Evolutionary conservation across 2,329 filamentous ascomycete genomes (phyloP).

Genomic region (Hypoxylon sp.): DNA sequence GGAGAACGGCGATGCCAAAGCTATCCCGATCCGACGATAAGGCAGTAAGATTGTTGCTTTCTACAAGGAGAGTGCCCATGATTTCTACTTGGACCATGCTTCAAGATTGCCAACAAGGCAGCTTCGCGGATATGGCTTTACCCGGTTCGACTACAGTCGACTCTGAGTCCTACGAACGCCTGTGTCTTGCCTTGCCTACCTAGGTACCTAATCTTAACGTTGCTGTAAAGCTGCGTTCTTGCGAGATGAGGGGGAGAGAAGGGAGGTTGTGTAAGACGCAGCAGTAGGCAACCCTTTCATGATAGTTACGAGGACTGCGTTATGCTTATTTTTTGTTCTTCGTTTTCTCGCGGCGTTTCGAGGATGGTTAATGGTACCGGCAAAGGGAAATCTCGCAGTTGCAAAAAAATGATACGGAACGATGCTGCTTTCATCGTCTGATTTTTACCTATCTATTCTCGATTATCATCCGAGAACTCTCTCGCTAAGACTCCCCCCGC

Average conservation of each 20-base stretch:
- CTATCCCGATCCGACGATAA: slow-evolving; percentile 75
- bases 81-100: not conserved
- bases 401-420: slow-evolving; percentile 26
- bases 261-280: slow-evolving; percentile 17
- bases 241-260: slow-evolving; percentile 2
- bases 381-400: slow-evolving; percentile 32
- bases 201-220: slow-evolving; percentile 14
- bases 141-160: not conserved
- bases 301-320: slow-evolving; percentile 37
- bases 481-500: slow-evolving; percentile 28
- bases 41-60: slow-evolving; percentile 25
- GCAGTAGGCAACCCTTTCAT: slow-evolving; percentile 31
- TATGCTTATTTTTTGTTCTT: not conserved
- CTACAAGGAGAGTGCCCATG: slow-evolving; percentile 9
- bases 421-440: slow-evolving; percentile 20
- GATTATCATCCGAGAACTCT: slow-evolving; percentile 29
- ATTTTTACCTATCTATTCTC: slow-evolving; percentile 5
- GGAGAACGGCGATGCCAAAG: slow-evolving; percentile 54
- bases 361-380: slow-evolving; percentile 36
- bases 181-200: not conserved
- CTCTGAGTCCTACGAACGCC: slow-evolving; percentile 2
- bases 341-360: slow-evolving; percentile 33
- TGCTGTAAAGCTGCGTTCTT: slow-evolving; percentile 11
- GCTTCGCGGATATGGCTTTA: not conserved
- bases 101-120: not conserved